Conservation (phyloP, 176 grass and related monocot genomes). For the barley (Hordeum vulgare) region MorexV3_pseudomolecules_assembly NC_058524.1:300575556-300576055, state of each 20-base stretch:
- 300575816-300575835: slow-evolving; percentile 91
- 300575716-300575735: background rate
- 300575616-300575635: background rate
- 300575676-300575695: background rate
- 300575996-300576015: background rate
- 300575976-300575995: background rate
- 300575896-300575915: slow-evolving; percentile 60
- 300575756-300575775: background rate
- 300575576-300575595: background rate
- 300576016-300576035: slow-evolving; percentile 2
- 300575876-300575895: slow-evolving; percentile 88
- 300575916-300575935: background rate
- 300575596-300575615: too few species aligned
- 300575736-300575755: background rate
- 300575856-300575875: slow-evolving; percentile 69
- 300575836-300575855: slow-evolving; percentile 98
- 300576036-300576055: slow-evolving; percentile 55
- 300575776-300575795: slow-evolving; percentile 45
- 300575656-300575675: background rate
- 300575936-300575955: background rate
- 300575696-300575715: background rate
- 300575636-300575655: background rate
- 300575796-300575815: slow-evolving; percentile 66
- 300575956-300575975: background rate
- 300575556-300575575: background rate